Conservation (phyloP, 768 basidiomycete species). For the Leucocoprinus birnbaumii region DNA sequence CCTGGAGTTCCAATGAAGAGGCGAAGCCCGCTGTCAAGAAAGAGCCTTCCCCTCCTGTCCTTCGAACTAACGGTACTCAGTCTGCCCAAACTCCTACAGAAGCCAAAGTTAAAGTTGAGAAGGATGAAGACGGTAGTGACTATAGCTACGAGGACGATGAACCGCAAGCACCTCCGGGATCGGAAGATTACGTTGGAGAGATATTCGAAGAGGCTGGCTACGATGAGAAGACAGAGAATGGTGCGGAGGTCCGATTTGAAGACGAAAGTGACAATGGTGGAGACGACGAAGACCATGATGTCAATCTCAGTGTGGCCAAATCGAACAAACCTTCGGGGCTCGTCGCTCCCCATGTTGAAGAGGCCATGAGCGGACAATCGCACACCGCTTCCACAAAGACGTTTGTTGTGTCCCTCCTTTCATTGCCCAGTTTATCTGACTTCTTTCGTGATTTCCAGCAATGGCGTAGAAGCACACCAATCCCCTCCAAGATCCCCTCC, state of each 20-base stretch:
- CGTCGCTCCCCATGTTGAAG: neutral
- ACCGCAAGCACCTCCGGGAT: neutral
- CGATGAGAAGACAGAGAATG: neutral
- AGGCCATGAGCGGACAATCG: neutral
- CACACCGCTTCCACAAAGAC: neutral
- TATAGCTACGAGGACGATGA: neutral
- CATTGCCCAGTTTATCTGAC: neutral
- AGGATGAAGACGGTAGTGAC: neutral
- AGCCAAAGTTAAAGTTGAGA: neutral
- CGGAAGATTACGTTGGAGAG: slow-evolving; percentile 10
- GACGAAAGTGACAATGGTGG: neutral
- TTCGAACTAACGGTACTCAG: neutral
- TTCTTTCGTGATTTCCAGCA: neutral
- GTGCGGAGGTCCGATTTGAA: neutral
- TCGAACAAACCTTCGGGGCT: neutral
- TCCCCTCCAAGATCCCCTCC: neutral
- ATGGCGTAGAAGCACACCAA: neutral
- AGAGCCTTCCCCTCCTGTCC: neutral
- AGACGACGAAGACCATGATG: neutral
- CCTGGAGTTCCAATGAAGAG: no score
- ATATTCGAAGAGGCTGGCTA: neutral
- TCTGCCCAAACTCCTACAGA: neutral
- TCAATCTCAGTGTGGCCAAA: neutral
- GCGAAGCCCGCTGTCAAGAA: no score
- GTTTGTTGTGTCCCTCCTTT: neutral